phyloP scores from a whole-genome alignment of 345 rosid species.

The Lumnitzera littorea region DNA sequence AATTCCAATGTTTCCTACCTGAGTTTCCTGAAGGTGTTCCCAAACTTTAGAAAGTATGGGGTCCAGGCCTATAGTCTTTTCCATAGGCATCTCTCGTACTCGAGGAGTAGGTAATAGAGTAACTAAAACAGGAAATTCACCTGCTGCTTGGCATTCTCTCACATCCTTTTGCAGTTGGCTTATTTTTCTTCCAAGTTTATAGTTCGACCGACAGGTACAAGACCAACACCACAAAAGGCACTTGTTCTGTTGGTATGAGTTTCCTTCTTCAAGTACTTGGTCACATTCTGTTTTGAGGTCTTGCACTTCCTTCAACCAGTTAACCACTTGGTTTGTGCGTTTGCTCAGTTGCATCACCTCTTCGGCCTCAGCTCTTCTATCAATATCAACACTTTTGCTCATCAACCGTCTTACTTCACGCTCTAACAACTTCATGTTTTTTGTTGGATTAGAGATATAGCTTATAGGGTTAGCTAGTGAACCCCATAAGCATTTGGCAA shows the following conservation, averaged over 20 bases:
- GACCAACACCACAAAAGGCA: constrained; percentile 11
- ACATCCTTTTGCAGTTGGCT: not conserved
- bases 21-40: not conserved
- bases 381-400: too few relatives aligned
- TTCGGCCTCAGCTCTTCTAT: not conserved
- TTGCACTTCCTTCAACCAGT: constrained; percentile 4
- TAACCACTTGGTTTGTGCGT: not conserved
- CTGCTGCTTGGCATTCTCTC: not conserved
- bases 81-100: not conserved
- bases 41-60: not conserved
- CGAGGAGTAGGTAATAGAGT: not conserved
- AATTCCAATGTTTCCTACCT: constrained; percentile 11
- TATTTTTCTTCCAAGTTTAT: constrained; percentile 15
- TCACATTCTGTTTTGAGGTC: not conserved
- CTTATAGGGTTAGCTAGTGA: too few relatives aligned
- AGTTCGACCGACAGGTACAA: constrained; percentile 11
- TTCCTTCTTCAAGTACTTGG: constrained; percentile 1
- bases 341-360: not conserved
- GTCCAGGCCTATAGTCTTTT: not conserved
- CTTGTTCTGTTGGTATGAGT: constrained; percentile 9
- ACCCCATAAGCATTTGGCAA: too few relatives aligned
- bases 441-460: too few relatives aligned
- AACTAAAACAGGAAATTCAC: not conserved
- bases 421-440: too few relatives aligned
- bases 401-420: too few relatives aligned